Evolutionary conservation across 108 stramenopile species (phyloP).

Genomic region (Conticribra weissflogii): DNA sequence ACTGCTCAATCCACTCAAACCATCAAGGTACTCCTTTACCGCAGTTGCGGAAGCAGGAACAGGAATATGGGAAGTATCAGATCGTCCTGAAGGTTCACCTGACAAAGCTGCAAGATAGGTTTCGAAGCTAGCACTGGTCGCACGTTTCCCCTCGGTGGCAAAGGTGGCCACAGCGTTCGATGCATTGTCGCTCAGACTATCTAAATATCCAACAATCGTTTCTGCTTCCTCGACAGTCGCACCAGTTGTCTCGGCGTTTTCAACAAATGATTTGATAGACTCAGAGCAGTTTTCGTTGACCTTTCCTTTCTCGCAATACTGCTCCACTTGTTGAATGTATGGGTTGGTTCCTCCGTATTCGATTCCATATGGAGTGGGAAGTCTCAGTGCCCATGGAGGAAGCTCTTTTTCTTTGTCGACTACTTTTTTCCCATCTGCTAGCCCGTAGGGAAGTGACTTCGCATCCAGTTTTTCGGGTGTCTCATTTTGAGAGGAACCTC

Average conservation of each 20-base stretch:
- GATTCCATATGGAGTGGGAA: slow-evolving; percentile 41
- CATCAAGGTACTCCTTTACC: too few species aligned
- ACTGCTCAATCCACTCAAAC: too few species aligned
- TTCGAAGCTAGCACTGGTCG: slow-evolving; percentile 28
- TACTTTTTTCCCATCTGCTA: too few species aligned
- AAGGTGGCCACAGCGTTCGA: neutral
- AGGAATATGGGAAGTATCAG: slow-evolving; percentile 21
- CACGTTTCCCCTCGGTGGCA: neutral
- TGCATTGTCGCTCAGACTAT: slow-evolving; percentile 12
- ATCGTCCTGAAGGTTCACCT: too few species aligned
- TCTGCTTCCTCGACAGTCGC: slow-evolving; percentile 22
- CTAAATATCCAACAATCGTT: slow-evolving; percentile 37
- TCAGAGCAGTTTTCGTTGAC: slow-evolving; percentile 37
- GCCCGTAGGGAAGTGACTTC: too few species aligned
- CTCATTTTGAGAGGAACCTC: too few species aligned
- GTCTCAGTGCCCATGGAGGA: slow-evolving; percentile 11
- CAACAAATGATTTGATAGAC: slow-evolving; percentile 35
- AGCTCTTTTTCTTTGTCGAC: slow-evolving; percentile 3
- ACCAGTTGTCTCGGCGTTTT: slow-evolving; percentile 25
- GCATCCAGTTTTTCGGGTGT: too few species aligned
- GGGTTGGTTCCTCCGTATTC: slow-evolving; percentile 35
- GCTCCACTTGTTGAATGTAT: slow-evolving; percentile 34
- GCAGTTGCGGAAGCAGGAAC: slow-evolving; percentile 24
- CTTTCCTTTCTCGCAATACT: slow-evolving; percentile 47
- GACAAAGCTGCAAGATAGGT: too few species aligned